Evolutionary conservation across 1,284 basidiomycete genomes (phyloP), one percentile per base, ranked within the genome.

Genomic region (Boletellus deceptivus): DNA sequence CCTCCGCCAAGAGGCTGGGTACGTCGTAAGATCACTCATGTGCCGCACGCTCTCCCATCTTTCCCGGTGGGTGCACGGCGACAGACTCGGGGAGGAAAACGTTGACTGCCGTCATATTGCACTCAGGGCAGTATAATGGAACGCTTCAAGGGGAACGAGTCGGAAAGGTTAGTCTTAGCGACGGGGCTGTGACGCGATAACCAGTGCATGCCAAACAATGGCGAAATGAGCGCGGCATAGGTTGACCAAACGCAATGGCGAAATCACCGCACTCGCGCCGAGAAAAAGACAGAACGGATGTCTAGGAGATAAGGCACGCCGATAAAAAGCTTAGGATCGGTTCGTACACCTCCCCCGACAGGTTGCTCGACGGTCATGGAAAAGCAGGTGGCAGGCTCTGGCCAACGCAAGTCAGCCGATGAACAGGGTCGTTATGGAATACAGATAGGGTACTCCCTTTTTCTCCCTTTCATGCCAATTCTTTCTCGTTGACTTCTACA

Each of bases 391-490:
- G 48, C 31, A 3, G 50, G 54, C 14, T 20, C 54, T 16, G 46
- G 14, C 41, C 35, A 45, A 0, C 38, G 52, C 3, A 61, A 61
- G 51, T 55, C 62, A 4, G 33, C 29, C n/a, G 55, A 53, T 6
- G 54, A 1, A 37, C 51, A 48, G 4, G 55, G 60, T 3, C 31
- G 59, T 22, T 67, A 68, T 54, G 65, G 65, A n/a, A 69, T 67
- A 36, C 68, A 68, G 54, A 67, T 67, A 37, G 55, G 61, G 64
- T 69, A 22, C 17, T 7, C 0, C 16, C 0, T 18, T 9, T 0
- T 13, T 0, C 2, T 6, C 5, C 10, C 1, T 4, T 1, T 2
- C 1, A 11, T 16, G 5, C 3, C 1, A 4, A 2, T 13, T 14
- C 27, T 37, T 11, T 6, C 27, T 37, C 13, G 8, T 4, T 47